Evolutionary conservation across 352 stramenopile genomes (phyloP), one percentile per base, ranked within the genome.

Genomic region (Phytopythium chamaehyphon): DNA sequence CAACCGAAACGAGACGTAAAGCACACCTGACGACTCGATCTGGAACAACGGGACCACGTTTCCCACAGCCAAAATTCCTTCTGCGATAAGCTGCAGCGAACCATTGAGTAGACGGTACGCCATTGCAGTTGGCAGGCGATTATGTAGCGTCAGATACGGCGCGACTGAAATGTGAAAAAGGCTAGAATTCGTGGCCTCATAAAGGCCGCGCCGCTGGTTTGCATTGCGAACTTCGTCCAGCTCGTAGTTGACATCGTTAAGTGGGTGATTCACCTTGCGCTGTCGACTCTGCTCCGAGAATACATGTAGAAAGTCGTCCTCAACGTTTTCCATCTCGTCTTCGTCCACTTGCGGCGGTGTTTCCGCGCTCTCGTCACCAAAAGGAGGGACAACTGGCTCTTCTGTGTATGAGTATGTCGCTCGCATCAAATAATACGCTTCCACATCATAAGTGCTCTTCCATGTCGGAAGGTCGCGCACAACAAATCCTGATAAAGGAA

Each of bases 361-460:
- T 28, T 73, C 58, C 0, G 50, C 31, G 40, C 53, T 44, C 16
- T 51, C 45, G 38, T 70, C 47, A 28, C 68, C 61, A 18, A 28
- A 43, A 45, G 28, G 55, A 23, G 42, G 26, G 16, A 36, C 19
- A 2, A 43, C 22, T 35, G 56, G 54, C 5, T 93, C 76, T 18
- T 90, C 82, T 16, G 69, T 69, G 40, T 69, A 76, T 15, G 76
- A 89, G 44, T 88, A 92, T 9, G 81, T 89, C 6, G 83, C 83
- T 39, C 83, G 78, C 83, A 93, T 93, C 28, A 93, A 59, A 54
- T 84, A 93, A 48, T 90, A 95, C 18, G 81, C 85, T 59, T 95
- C 85, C 11, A 95, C 81, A 45, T 95, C 85, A 47, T 93, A 95
- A 0, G 79, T 92, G 48, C 85, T 93, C 53, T 93, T 91, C 85